These are phyloP conservation scores for Ramichloridium luteum DNA, from an alignment of 2,329 filamentous ascomycete genomes.

Conservation along the genomic window DNA sequence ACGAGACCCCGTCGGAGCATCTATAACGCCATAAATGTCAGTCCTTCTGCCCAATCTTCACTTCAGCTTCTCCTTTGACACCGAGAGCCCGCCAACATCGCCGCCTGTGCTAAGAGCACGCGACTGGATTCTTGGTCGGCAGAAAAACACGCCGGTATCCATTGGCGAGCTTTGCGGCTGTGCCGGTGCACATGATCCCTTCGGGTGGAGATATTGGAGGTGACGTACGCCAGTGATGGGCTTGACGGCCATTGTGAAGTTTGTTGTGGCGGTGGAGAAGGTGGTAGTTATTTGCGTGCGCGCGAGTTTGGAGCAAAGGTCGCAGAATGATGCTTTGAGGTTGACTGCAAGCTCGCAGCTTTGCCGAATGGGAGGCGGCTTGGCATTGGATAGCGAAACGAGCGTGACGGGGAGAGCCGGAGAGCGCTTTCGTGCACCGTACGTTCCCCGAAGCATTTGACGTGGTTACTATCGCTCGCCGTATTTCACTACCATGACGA, in stretches of 20 bases:
- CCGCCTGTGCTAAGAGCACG: neutral
- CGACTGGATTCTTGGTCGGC: neutral
- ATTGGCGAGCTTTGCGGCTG: too few species aligned
- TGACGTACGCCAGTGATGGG: conserved; percentile 39
- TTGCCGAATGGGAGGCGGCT: neutral
- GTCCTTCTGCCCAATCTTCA: conserved; percentile 4
- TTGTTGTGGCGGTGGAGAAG: conserved; percentile 3
- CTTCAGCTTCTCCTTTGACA: neutral
- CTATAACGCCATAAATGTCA: conserved; percentile 30
- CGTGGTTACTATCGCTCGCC: too few species aligned
- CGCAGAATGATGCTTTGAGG: too few species aligned
- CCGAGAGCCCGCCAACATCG: neutral
- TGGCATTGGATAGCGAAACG: too few species aligned
- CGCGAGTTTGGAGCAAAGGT: neutral
- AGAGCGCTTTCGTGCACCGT: too few species aligned
- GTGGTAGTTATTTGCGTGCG: neutral
- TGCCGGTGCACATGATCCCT: neutral
- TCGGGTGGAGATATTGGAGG: conserved; percentile 6
- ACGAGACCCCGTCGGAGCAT: conserved; percentile 56
- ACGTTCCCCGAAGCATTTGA: too few species aligned
- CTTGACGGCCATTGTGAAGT: conserved; percentile 29
- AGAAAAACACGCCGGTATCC: too few species aligned
- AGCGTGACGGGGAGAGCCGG: too few species aligned
- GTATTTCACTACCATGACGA: too few species aligned
- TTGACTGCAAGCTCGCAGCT: neutral